A percentile compares a stretch with the other conserved stretches of the same genome.
phyloP scores from a whole-genome alignment of 139 green algal genomes.

The Pleodorina starrii region DNA sequence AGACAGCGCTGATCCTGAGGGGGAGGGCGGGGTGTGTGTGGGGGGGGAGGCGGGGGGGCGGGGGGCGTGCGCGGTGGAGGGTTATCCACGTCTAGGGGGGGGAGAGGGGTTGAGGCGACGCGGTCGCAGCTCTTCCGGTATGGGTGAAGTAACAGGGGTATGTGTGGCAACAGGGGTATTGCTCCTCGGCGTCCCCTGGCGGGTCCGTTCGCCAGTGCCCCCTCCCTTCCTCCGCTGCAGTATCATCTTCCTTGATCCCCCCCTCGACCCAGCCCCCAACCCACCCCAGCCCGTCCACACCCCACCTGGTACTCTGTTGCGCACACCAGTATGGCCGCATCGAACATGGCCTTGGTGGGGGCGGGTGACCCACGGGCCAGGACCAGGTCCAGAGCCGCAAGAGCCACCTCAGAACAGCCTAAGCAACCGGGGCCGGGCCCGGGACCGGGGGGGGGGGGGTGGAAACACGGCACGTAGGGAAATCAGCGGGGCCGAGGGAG shows the following conservation, averaged over 20 bases:
- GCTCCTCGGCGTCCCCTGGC: too few relatives aligned
- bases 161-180: too few relatives aligned
- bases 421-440: too few relatives aligned
- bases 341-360: constrained; percentile 28
- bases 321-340: constrained; percentile 25
- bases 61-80: too few relatives aligned
- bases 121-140: too few relatives aligned
- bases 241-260: too few relatives aligned
- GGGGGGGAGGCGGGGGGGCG: neutral
- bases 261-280: neutral
- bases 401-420: constrained; percentile 38
- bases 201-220: too few relatives aligned
- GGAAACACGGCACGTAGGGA: neutral
- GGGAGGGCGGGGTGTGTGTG: neutral
- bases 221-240: too few relatives aligned
- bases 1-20: constrained; percentile 19
- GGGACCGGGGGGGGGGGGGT: neutral
- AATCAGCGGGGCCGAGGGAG: neutral
- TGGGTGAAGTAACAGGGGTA: too few relatives aligned
- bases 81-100: too few relatives aligned
- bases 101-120: too few relatives aligned
- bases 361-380: neutral
- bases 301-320: constrained; percentile 12
- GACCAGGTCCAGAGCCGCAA: constrained; percentile 41
- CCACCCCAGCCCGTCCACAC: neutral